Evolutionary conservation across 495 filamentous ascomycete genomes (phyloP), one percentile per base, ranked within the genome.

Genomic region (Aspergillus nidulans): DNA sequence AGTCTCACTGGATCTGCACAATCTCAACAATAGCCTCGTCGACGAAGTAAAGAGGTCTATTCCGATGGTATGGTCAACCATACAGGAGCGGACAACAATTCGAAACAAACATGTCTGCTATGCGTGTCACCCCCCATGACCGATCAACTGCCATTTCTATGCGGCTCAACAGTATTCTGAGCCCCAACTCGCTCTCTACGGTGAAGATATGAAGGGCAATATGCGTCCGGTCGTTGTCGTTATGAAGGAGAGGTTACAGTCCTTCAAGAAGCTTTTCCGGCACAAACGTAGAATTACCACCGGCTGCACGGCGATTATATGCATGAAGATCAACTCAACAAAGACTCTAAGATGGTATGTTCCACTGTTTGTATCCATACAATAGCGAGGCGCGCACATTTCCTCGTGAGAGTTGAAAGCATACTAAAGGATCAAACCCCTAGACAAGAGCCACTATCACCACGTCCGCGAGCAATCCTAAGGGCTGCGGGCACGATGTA

Each of bases 161-260:
- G 47, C 47, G 47, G 47, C 47, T 49, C 47, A 49, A 49, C 30
- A 36, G 9, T 19, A 49, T 16, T 19, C 21, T 39, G 32, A 39
- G 39, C 25, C 47, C 47, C 47, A 49, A 39, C 30, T 16, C 19
- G 13, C 28, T 9, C 46, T 49, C 9, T 28, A n/a, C 23, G 47
- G 1, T 15, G 28, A 25, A 49, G 32, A 39, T 49, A 49, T 49
- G 47, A 49, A 39, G 19, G 20, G 4, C 30, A 20, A 8, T 4
- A 8, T 25, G 24, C 20, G 9, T 20, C 30, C 32, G 3, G 42
- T 45, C 12, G 24, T n/a, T 15, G 30, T 16, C 10, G 24, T 1
- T 12, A 16, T 15, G 18, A 28, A 28, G 12, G 15, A n/a, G 46
- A 21, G 7, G 20, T 7, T 34, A 46, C 26, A 21, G 26, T 5